phyloP scores from a whole-genome alignment of 2,329 filamentous ascomycete species.

The Westerdykella aurantiaca region DNA sequence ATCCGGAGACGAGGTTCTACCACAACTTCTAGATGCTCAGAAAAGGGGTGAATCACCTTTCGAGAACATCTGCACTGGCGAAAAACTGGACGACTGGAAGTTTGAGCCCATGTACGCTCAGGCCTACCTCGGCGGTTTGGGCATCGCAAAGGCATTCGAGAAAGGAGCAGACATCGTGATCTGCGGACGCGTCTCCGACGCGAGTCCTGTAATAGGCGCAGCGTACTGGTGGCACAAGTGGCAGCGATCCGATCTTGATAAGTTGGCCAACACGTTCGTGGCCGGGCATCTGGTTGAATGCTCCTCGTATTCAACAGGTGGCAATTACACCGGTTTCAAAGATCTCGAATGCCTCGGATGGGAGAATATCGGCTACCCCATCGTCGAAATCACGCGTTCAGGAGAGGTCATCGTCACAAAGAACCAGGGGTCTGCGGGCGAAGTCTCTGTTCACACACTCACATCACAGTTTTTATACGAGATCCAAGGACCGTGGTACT shows the following conservation, averaged over 20 bases:
- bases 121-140: conserved; percentile 41
- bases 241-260: conserved; percentile 34
- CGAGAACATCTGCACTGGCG: conserved; percentile 37
- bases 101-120: conserved; percentile 34
- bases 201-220: conserved; percentile 41
- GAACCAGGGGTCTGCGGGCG: conserved; percentile 30
- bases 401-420: conserved; percentile 26
- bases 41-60: conserved; percentile 33
- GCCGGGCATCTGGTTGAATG: conserved; percentile 44
- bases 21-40: conserved; percentile 30
- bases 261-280: conserved; percentile 42
- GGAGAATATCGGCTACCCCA: conserved; percentile 29
- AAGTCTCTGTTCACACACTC: conserved; percentile 46
- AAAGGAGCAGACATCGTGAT: conserved; percentile 42
- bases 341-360: conserved; percentile 27
- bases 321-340: conserved; percentile 44
- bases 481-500: conserved; percentile 46
- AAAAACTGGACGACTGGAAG: conserved; percentile 31
- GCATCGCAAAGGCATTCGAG: conserved; percentile 39
- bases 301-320: conserved; percentile 40
- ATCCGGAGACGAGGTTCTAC: conserved; percentile 41
- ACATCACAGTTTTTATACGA: conserved; percentile 48
- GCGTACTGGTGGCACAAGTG: conserved; percentile 44
- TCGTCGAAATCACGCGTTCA: conserved; percentile 24
- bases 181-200: conserved; percentile 42